Percentiles rank a stretch among this genome's conserved stretches.
phyloP scores from a whole-genome alignment of 2,329 filamentous ascomycete species.

The Fusarium sterilihyphosum region DNA sequence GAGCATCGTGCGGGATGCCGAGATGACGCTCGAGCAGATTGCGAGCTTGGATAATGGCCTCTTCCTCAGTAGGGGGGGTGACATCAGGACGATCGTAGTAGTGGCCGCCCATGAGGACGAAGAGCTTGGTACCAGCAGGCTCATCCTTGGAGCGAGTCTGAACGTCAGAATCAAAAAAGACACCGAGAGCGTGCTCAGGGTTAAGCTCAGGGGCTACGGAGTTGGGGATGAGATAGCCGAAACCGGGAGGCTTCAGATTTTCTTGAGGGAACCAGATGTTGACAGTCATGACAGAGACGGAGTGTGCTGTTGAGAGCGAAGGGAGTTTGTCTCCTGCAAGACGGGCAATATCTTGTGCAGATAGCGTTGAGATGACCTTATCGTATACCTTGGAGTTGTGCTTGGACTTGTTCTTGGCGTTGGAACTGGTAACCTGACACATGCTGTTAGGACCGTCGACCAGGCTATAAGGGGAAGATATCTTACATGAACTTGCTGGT shows the following conservation, averaged over 20 bases:
- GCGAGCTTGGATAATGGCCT: constrained; percentile 76
- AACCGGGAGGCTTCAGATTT: constrained; percentile 73
- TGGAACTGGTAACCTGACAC: constrained; percentile 28
- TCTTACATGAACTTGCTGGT: constrained; percentile 55
- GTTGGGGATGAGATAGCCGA: constrained; percentile 91
- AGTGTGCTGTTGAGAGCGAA: constrained; percentile 63
- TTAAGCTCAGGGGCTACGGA: constrained; percentile 77
- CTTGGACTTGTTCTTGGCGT: not conserved
- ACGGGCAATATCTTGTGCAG: constrained; percentile 56
- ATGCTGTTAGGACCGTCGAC: not conserved
- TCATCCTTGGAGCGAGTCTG: constrained; percentile 60
- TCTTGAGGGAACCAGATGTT: constrained; percentile 84
- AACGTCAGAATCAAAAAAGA: constrained; percentile 86
- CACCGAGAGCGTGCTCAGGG: constrained; percentile 84
- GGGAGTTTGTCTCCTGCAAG: constrained; percentile 54
- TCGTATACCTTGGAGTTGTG: constrained; percentile 51
- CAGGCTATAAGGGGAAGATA: not conserved
- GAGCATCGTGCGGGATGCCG: constrained; percentile 68
- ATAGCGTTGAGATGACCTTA: constrained; percentile 73
- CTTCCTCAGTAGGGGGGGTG: constrained; percentile 65
- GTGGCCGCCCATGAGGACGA: constrained; percentile 94
- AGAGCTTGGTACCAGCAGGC: constrained; percentile 80
- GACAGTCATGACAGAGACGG: constrained; percentile 89
- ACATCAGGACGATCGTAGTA: constrained; percentile 71
- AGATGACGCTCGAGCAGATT: constrained; percentile 78